Conservation (phyloP, 495 filamentous ascomycete genomes). For the Filosporella fistucella region DNA sequence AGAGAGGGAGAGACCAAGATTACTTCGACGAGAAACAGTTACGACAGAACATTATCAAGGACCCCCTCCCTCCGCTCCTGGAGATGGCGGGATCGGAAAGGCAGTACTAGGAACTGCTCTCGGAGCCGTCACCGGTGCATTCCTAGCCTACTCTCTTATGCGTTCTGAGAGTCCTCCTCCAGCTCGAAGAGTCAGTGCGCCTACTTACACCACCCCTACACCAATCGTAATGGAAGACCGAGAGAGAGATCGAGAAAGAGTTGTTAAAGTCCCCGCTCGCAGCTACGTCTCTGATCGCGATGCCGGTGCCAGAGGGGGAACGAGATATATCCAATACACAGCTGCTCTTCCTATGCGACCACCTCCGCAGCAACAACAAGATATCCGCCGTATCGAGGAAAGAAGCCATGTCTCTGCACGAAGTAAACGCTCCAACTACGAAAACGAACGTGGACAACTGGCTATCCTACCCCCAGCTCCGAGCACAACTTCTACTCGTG, state of each 20-base stretch:
- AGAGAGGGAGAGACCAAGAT: neutral
- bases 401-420: slow-evolving; percentile 11
- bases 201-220: neutral
- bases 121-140: slow-evolving; percentile 72
- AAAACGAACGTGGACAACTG: neutral
- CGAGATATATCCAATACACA: slow-evolving; percentile 8
- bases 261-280: slow-evolving; percentile 13
- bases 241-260: neutral
- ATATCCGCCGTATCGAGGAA: slow-evolving; percentile 8
- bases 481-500: neutral
- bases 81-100: slow-evolving; percentile 9
- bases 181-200: neutral
- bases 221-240: neutral
- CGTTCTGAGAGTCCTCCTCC: slow-evolving; percentile 15
- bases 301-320: neutral
- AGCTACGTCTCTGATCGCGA: slow-evolving; percentile 4
- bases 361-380: too few relatives aligned
- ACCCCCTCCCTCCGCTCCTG: neutral
- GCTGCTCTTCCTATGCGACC: too few relatives aligned
- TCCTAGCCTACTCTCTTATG: slow-evolving; percentile 64
- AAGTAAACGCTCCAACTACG: neutral
- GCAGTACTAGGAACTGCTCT: slow-evolving; percentile 55
- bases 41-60: slow-evolving; percentile 14
- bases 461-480: neutral
- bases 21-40: slow-evolving; percentile 15